Conservation (phyloP, 352 stramenopile species). For the Pythium monospermum region DNA sequence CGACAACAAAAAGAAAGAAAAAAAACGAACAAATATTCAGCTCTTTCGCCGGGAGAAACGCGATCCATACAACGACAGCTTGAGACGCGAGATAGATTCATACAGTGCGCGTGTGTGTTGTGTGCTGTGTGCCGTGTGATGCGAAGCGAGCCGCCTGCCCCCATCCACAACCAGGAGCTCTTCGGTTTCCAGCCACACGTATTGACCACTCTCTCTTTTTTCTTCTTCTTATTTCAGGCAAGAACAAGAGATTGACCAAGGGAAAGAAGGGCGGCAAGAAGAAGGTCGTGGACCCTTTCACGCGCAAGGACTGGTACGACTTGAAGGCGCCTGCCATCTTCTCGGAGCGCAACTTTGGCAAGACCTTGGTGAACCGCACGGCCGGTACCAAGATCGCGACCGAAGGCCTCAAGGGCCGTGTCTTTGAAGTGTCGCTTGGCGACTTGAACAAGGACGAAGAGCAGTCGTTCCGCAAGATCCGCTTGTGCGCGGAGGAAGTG, state of each 20-base stretch:
- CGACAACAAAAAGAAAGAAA: no score
- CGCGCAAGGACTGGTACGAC: constrained; percentile 97
- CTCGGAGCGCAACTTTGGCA: constrained; percentile 94
- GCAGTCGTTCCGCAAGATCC: constrained; percentile 98
- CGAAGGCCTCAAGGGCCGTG: constrained; percentile 97
- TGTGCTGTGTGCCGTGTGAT: no score
- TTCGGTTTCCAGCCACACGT: constrained; percentile 1
- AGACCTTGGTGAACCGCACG: constrained; percentile 99
- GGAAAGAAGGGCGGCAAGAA: constrained; percentile 92
- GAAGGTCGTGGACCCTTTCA: constrained; percentile 97
- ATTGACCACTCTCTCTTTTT: neutral
- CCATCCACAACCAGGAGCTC: no score
- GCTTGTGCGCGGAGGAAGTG: constrained; percentile 98
- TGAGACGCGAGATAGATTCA: no score
- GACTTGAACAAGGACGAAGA: constrained; percentile 99
- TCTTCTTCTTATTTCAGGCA: constrained; percentile 51
- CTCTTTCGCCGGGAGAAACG: no score
- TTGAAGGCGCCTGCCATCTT: constrained; percentile 99
- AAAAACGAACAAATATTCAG: no score
- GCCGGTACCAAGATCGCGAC: constrained; percentile 96
- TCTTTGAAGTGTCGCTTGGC: constrained; percentile 98
- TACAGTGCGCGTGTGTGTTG: no score
- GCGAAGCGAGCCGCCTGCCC: no score
- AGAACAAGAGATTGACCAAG: constrained; percentile 91
- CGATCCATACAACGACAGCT: no score